Evolutionary conservation across 805 yeast genomes (phyloP), one percentile per base, ranked within the genome.

Genomic region (Candida rishiriensis): DNA sequence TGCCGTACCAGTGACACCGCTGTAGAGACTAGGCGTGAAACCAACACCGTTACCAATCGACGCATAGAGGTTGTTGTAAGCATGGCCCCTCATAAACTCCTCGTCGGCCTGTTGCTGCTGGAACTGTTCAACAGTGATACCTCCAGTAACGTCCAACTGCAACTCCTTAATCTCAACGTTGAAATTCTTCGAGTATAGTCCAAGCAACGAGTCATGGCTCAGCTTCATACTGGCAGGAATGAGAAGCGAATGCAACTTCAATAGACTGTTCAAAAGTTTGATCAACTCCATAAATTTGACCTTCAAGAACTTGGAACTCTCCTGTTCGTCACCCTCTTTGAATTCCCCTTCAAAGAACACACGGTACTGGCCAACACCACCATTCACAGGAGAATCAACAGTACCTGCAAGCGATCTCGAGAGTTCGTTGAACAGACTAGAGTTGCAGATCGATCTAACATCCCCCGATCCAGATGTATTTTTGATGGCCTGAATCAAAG

Each of bases 331-430:
- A 33, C 29, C 63, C 57, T 31, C 41, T 26, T 31, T 34, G 14
- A 21, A n/a, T 3, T 55, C 56, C 41, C 66, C 60, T 21, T 61
- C 63, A 58, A 85, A 78, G 59, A 88, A 87, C 2, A 76, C 76
- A 43, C 90, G 73, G 64, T 85, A 88, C 59, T 85, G 88, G 2
- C 88, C 86, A 50, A 88, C 86, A 46, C 97, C 97, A 31, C 97
- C 97, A 60, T 88, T 88, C 6, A 88, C 91, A 3, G 96, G 96
- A 0, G 96, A 80, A 60, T 88, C 95, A 43, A 89, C 90, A 0
- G 96, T 86, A 36, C 96, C 96, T 3, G 88, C 76, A 43, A 83
- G 67, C 55, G 79, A 79, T 62, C 91, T 71, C 6, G 90, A 81
- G 48, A 85, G 65, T 57, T 81, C 88, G 51, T 75, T 74, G 60